phyloP scores from a whole-genome alignment of 345 rosid species.

The Citrus australasica region DNA sequence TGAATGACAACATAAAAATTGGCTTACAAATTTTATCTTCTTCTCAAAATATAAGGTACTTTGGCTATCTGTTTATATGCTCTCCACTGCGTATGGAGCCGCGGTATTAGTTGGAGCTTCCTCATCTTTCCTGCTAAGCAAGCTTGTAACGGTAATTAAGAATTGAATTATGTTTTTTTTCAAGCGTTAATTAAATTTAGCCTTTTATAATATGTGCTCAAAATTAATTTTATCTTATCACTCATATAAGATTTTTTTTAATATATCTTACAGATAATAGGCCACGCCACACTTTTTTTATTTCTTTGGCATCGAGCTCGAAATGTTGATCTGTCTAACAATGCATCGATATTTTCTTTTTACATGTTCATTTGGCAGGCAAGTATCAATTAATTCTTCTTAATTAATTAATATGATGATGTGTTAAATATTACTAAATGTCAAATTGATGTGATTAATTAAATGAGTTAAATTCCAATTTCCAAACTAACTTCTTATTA shows the following conservation, averaged over 20 bases:
- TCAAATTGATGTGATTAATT: no score
- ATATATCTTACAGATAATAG: constrained; percentile 14
- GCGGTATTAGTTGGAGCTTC: constrained; percentile 23
- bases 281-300: constrained; percentile 21
- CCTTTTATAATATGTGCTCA: background rate
- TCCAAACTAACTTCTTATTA: no score
- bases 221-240: background rate
- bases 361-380: constrained; percentile 40
- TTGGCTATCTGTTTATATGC: constrained; percentile 27
- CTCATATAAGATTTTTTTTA: no score
- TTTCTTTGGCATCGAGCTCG: constrained; percentile 21
- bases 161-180: background rate
- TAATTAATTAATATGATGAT: background rate
- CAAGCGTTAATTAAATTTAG: no score
- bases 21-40: background rate
- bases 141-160: constrained; percentile 20
- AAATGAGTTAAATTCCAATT: no score
- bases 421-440: no score
- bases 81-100: constrained; percentile 27
- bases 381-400: background rate
- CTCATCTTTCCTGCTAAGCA: constrained; percentile 14
- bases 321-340: constrained; percentile 19
- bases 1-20: background rate
- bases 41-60: constrained; percentile 13
- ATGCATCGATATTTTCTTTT: constrained; percentile 19